These are phyloP conservation scores for Yamadazyma blattariae DNA, from an alignment of 1,139 yeast species.

Conservation along the genomic window DNA sequence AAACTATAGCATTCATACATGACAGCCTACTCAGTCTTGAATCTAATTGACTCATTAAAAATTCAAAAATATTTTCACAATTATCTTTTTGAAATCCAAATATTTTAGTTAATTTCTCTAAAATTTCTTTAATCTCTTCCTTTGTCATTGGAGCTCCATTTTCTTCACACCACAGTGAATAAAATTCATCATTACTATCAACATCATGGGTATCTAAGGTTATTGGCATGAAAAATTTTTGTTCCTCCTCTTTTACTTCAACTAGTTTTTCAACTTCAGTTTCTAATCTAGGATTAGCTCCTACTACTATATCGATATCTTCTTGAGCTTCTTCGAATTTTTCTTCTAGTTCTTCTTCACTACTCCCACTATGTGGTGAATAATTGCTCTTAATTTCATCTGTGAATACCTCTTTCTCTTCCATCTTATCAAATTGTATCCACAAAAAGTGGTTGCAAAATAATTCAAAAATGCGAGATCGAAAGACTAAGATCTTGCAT, in stretches of 20 bases:
- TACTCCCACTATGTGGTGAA: no score
- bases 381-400: not conserved
- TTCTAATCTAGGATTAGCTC: no score
- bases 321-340: no score
- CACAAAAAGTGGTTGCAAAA: no score
- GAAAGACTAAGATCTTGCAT: no score
- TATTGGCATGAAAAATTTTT: conserved; percentile 1
- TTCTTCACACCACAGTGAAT: conserved; percentile 34
- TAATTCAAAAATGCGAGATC: no score
- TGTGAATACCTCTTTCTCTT: not conserved
- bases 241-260: not conserved
- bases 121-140: conserved; percentile 20
- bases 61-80: conserved; percentile 34
- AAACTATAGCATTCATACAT: conserved; percentile 31
- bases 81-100: conserved; percentile 40
- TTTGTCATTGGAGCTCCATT: conserved; percentile 25
- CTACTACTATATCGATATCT: no score
- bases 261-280: no score
- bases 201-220: conserved; percentile 4
- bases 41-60: conserved; percentile 38
- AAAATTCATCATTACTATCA: not conserved
- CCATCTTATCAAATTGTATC: not conserved
- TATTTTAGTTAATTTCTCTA: conserved; percentile 17
- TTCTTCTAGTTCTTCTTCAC: no score
- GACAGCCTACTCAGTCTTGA: conserved; percentile 40